Conservation (phyloP, 2,329 filamentous ascomycete species). For the Claviceps sorghi region DNA sequence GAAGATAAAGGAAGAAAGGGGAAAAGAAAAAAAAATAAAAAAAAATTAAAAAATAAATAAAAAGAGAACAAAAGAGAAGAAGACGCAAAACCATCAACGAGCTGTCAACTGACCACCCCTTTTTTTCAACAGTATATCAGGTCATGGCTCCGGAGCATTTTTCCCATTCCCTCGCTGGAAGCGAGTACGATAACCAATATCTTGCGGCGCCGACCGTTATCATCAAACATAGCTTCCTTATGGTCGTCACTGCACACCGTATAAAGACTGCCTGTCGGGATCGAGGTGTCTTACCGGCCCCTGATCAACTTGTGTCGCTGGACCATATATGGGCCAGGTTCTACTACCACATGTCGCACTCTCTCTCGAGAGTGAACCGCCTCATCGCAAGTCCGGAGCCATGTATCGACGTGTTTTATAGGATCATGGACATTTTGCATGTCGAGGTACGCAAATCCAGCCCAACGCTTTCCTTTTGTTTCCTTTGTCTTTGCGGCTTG, state of each 20-base stretch:
- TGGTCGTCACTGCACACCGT: slow-evolving; percentile 3
- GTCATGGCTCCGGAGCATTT: slow-evolving; percentile 5
- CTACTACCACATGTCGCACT: slow-evolving; percentile 3
- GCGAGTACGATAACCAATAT: slow-evolving; percentile 3
- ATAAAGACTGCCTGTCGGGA: slow-evolving; percentile 1
- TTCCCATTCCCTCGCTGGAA: slow-evolving; percentile 1
- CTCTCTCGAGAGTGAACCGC: slow-evolving; percentile 1
- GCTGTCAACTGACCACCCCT: too few species aligned
- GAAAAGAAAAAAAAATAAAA: too few species aligned
- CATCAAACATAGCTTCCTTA: slow-evolving; percentile 4
- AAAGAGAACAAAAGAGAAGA: too few species aligned
- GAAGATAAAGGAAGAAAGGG: too few species aligned
- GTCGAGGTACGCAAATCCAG: slow-evolving; percentile 1
- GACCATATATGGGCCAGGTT: slow-evolving; percentile 1
- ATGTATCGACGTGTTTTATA: slow-evolving; percentile 3
- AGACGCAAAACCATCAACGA: too few species aligned
- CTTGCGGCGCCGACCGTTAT: slow-evolving; percentile 2
- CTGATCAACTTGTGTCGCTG: slow-evolving; percentile 1
- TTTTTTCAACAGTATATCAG: neutral
- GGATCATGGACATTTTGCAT: slow-evolving; percentile 5
- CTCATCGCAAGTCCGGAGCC: neutral
- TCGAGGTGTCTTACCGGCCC: neutral
- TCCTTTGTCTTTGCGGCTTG: neutral
- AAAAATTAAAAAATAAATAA: too few species aligned
- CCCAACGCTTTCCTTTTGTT: neutral